Percentiles rank a stretch among this genome's conserved stretches.
Conservation (phyloP, 2,329 filamentous ascomycete genomes). For the Albophoma yamanashiensis region DNA sequence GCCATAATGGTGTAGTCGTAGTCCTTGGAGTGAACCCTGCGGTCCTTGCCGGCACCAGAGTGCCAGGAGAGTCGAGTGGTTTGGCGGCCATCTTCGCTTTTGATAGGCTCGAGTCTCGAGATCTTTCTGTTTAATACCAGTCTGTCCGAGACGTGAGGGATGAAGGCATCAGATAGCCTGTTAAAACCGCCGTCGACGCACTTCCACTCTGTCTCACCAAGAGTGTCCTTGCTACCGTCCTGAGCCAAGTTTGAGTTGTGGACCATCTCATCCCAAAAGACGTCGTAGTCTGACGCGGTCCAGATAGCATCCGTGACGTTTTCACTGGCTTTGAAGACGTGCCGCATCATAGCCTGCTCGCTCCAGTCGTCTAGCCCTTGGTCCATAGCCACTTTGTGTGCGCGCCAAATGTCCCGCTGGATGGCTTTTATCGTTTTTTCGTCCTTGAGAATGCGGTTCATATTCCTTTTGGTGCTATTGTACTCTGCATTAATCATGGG, state of each 20-base stretch:
- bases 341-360: conserved; percentile 19
- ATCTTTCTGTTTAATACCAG: conserved; percentile 12
- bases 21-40: conserved; percentile 14
- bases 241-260: conserved; percentile 21
- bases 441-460: conserved; percentile 7
- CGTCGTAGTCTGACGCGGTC: conserved; percentile 15
- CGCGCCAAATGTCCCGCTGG: conserved; percentile 14
- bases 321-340: conserved; percentile 20
- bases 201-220: conserved; percentile 17
- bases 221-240: conserved; percentile 12
- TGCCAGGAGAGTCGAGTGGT: conserved; percentile 2
- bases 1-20: conserved; percentile 28
- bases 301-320: conserved; percentile 25
- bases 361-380: conserved; percentile 17
- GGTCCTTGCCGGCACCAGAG: conserved; percentile 11
- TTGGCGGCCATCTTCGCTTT: background rate
- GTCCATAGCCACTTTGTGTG: conserved; percentile 18
- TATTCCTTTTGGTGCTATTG: conserved; percentile 12
- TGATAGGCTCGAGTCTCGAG: conserved; percentile 9
- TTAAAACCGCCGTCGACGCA: conserved; percentile 23
- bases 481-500: conserved; percentile 5
- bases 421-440: conserved; percentile 6
- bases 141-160: conserved; percentile 17
- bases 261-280: conserved; percentile 21
- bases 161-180: conserved; percentile 22